Evolutionary conservation across 805 yeast genomes (phyloP).

Genomic region (Saccharomycopsis sp.): DNA sequence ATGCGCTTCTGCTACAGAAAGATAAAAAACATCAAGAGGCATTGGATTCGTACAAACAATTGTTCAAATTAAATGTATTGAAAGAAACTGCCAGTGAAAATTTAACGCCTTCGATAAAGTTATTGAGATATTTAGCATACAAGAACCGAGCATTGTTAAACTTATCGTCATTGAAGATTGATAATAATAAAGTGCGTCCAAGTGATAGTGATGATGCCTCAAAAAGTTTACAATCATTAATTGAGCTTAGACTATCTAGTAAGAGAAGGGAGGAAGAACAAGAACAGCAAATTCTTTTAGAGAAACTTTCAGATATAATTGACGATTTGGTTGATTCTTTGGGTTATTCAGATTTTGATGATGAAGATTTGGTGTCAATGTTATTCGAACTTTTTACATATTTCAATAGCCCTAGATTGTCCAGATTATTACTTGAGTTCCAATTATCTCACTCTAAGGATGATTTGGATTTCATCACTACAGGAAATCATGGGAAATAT

Average conservation of each 20-base stretch:
- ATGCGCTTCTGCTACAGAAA: conserved; percentile 60
- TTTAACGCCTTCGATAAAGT: conserved; percentile 61
- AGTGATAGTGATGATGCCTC: conserved; percentile 3
- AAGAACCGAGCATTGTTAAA: conserved; percentile 77
- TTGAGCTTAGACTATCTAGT: too few species aligned
- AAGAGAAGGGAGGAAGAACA: too few species aligned
- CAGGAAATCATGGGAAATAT: conserved; percentile 25
- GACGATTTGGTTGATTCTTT: conserved; percentile 58
- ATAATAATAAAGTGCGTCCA: conserved; percentile 3
- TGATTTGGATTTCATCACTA: conserved; percentile 32
- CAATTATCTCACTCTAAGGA: conserved; percentile 33
- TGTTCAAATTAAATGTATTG: conserved; percentile 67
- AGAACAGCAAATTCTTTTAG: conserved; percentile 27
- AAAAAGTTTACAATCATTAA: conserved; percentile 21
- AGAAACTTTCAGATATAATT: conserved; percentile 36
- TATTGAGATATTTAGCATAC: conserved; percentile 67
- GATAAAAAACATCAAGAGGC: conserved; percentile 43
- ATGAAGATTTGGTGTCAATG: conserved; percentile 43
- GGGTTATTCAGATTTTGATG: conserved; percentile 56
- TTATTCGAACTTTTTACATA: conserved; percentile 45
- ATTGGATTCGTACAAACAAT: conserved; percentile 44
- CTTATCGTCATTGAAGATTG: conserved; percentile 34
- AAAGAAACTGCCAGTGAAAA: conserved; percentile 32
- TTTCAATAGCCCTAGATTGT: conserved; percentile 41
- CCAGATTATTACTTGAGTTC: conserved; percentile 55